These are phyloP conservation scores for Carallia pectinifolia DNA, from an alignment of 345 rosid species.

Conservation along the genomic window DNA sequence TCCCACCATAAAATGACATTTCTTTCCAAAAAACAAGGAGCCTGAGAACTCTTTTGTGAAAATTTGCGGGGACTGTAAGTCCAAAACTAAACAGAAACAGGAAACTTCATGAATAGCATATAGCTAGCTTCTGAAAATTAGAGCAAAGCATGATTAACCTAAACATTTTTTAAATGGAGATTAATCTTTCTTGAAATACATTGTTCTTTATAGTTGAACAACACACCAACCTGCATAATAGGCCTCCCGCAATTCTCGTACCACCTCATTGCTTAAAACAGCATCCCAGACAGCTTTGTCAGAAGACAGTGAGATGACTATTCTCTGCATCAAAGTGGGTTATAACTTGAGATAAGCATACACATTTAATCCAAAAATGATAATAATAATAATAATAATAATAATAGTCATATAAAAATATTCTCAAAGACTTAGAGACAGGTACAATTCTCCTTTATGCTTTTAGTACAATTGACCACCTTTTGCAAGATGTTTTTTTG, in stretches of 20 bases:
- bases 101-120: neutral
- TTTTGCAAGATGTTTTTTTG: too few species aligned
- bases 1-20: neutral
- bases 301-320: slow-evolving; percentile 79
- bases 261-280: slow-evolving; percentile 71
- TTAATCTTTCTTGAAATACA: neutral
- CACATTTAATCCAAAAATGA: neutral
- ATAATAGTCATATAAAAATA: neutral
- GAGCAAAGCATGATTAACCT: neutral
- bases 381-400: neutral
- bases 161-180: neutral
- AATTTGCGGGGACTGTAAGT: too few species aligned
- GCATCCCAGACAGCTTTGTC: slow-evolving; percentile 90
- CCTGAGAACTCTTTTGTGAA: neutral
- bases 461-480: too few species aligned
- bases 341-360: neutral
- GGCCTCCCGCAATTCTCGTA: slow-evolving; percentile 62
- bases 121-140: neutral
- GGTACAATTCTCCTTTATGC: too few species aligned
- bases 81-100: neutral
- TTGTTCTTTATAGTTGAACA: slow-evolving; percentile 1
- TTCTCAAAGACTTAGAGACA: too few species aligned
- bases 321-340: slow-evolving; percentile 44
- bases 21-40: neutral
- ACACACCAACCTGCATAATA: slow-evolving; percentile 47